Evolutionary conservation across 441 rosid genomes (phyloP).

Genomic region (Eutrema salsugineum): DNA sequence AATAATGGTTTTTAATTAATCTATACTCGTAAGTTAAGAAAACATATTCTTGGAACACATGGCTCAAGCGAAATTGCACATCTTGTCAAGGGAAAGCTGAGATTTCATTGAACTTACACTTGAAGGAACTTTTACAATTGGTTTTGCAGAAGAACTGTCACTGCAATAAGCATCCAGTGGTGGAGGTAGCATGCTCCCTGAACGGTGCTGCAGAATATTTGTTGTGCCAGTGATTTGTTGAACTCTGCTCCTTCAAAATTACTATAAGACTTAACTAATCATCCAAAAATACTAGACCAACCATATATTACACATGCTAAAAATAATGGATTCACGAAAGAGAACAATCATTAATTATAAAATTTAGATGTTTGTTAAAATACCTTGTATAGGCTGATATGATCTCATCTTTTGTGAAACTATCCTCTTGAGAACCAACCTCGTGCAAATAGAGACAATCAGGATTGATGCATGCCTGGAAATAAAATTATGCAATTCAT

Average conservation of each 20-base stretch:
- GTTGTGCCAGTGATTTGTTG: constrained; percentile 51
- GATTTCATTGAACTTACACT: constrained; percentile 34
- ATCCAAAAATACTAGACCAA: constrained; percentile 29
- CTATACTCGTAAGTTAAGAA: background rate
- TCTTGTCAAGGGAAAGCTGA: background rate
- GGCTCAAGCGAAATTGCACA: background rate
- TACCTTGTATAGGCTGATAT: constrained; percentile 78
- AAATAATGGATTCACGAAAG: background rate
- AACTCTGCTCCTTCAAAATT: constrained; percentile 50
- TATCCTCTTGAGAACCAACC: constrained; percentile 88
- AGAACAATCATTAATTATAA: background rate
- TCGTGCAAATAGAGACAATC: constrained; percentile 91
- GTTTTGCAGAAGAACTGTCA: constrained; percentile 38
- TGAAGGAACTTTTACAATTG: constrained; percentile 37
- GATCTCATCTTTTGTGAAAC: constrained; percentile 87
- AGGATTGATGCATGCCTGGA: constrained; percentile 85
- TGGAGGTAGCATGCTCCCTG: constrained; percentile 55
- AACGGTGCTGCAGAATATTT: constrained; percentile 35
- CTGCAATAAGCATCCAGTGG: constrained; percentile 41
- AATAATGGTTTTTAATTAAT: background rate
- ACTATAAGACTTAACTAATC: constrained; percentile 31
- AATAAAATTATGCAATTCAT: constrained; percentile 17
- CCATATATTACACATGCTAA: constrained; percentile 4
- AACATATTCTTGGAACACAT: background rate
- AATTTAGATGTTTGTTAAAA: background rate